These are phyloP conservation scores for Nicotiana paniculata DNA, from an alignment of 257 asterid genomes.

Conservation along the genomic window DNA sequence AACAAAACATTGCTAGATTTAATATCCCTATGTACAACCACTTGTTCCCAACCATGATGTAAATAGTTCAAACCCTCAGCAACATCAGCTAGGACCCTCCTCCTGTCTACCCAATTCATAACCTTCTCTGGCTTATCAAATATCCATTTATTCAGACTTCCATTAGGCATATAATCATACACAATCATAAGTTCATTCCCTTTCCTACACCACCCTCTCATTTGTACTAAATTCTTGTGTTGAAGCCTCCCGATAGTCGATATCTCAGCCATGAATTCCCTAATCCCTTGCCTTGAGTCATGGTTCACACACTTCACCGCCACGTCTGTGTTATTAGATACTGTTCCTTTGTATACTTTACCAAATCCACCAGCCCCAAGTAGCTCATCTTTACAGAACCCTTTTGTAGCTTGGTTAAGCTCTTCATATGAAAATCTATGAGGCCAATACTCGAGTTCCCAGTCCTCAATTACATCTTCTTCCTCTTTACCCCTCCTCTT, in stretches of 20 bases:
- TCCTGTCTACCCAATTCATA: constrained; percentile 59
- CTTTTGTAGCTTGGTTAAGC: constrained; percentile 47
- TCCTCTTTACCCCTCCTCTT: constrained; percentile 24
- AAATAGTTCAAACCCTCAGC: constrained; percentile 74
- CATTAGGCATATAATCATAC: constrained; percentile 77
- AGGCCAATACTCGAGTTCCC: constrained; percentile 92
- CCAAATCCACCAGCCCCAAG: constrained; percentile 81
- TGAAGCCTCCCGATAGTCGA: constrained; percentile 77
- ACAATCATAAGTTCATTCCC: constrained; percentile 57
- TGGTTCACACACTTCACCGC: constrained; percentile 80
- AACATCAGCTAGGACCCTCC: constrained; percentile 54
- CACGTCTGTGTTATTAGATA: constrained; percentile 42
- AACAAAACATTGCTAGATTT: constrained; percentile 76
- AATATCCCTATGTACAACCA: constrained; percentile 78
- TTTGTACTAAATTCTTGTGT: constrained; percentile 72
- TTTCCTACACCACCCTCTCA: constrained; percentile 87
- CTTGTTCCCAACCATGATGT: constrained; percentile 82
- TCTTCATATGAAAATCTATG: constrained; percentile 66
- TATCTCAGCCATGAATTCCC: constrained; percentile 90
- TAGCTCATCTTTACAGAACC: constrained; percentile 41
- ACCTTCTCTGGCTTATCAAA: constrained; percentile 48
- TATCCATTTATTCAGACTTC: constrained; percentile 74
- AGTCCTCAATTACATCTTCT: constrained; percentile 65
- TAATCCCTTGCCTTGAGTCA: constrained; percentile 72
- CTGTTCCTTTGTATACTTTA: constrained; percentile 57